A percentile compares a stretch with the other conserved stretches of the same genome.
Conservation (phyloP, 306 rosid genomes). For the Cucumis hystrix region DNA sequence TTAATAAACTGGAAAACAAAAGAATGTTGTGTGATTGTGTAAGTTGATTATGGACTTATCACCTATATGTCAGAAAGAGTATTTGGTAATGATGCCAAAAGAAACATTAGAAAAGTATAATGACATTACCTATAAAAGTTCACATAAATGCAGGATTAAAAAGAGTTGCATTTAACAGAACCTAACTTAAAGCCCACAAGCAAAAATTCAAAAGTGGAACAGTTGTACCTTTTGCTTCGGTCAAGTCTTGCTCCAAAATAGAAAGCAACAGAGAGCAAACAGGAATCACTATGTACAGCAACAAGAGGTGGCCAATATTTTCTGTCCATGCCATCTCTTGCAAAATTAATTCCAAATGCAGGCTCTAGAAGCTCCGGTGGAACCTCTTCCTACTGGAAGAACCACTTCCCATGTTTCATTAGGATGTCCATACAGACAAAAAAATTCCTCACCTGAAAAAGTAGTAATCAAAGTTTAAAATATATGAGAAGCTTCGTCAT, state of each 20-base stretch:
- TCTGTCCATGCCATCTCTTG: no score
- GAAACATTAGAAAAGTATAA: neutral
- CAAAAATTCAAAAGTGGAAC: neutral
- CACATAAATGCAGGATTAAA: neutral
- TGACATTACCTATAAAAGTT: neutral
- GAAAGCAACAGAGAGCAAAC: constrained; percentile 92
- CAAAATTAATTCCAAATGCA: constrained; percentile 71
- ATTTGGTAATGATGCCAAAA: neutral
- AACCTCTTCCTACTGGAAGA: constrained; percentile 81
- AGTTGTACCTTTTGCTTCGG: constrained; percentile 62
- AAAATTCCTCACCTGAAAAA: constrained; percentile 62
- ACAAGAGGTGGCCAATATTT: no score
- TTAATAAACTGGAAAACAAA: neutral
- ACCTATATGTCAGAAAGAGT: neutral
- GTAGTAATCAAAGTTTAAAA: neutral
- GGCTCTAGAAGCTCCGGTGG: constrained; percentile 99
- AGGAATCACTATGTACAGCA: constrained; percentile 73
- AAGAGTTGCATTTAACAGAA: neutral
- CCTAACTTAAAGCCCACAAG: neutral
- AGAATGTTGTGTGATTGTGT: neutral
- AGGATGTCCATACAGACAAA: constrained; percentile 78
- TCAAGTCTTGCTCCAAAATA: constrained; percentile 89
- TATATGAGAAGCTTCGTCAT: neutral
- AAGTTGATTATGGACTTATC: neutral
- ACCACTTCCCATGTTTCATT: constrained; percentile 89